Evolutionary conservation across 768 basidiomycete species (phyloP).

Genomic region (Psilocybe sp.): DNA sequence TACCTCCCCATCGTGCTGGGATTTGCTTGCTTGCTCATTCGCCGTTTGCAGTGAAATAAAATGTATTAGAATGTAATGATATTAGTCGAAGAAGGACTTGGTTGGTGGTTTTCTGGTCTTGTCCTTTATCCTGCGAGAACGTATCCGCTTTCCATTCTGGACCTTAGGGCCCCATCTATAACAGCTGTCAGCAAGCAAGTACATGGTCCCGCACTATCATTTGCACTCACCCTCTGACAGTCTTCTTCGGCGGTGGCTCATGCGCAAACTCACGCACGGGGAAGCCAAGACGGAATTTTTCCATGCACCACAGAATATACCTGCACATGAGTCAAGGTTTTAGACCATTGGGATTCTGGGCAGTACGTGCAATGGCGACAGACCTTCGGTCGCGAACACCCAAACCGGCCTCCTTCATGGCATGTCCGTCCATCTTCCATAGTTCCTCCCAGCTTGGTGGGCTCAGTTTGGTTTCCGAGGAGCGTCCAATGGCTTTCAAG

Average conservation of each 20-base stretch:
- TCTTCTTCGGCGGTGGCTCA: conserved; percentile 68
- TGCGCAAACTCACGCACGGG: conserved; percentile 62
- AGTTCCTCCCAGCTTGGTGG: conserved; percentile 70
- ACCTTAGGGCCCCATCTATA: conserved; percentile 71
- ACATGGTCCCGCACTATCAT: not conserved
- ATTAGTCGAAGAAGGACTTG: conserved; percentile 3
- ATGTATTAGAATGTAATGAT: not conserved
- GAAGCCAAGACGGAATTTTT: conserved; percentile 64
- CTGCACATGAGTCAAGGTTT: conserved; percentile 30
- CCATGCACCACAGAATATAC: conserved; percentile 84
- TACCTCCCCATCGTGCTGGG: no score
- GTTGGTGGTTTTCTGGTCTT: conserved; percentile 16
- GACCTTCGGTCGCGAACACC: conserved; percentile 70
- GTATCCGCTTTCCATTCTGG: conserved; percentile 72
- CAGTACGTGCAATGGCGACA: conserved; percentile 17
- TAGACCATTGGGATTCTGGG: not conserved
- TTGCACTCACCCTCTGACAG: conserved; percentile 67
- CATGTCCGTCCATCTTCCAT: conserved; percentile 57
- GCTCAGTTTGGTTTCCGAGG: conserved; percentile 59
- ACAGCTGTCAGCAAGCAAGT: not conserved
- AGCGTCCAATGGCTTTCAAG: conserved; percentile 72
- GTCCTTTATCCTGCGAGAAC: conserved; percentile 51
- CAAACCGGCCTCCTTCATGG: conserved; percentile 65
- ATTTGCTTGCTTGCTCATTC: no score
- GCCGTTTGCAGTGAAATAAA: not conserved